Evolutionary conservation across 257 asterid species (phyloP).

Genomic region (Capsicum pubescens): DNA sequence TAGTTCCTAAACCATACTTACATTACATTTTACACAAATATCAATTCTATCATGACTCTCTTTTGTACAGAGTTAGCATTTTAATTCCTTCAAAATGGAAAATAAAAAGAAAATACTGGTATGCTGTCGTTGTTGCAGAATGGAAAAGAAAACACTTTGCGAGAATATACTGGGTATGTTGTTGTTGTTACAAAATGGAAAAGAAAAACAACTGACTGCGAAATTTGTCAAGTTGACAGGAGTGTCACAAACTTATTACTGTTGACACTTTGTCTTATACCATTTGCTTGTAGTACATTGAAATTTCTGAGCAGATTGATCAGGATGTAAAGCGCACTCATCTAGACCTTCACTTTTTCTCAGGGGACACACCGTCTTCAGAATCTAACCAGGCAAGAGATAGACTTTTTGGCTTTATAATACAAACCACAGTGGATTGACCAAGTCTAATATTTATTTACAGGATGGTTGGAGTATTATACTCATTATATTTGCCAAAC

Average conservation of each 20-base stretch:
- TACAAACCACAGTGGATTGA: not conserved
- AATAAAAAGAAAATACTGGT: too few species aligned
- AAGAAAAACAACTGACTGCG: not conserved
- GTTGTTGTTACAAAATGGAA: too few species aligned
- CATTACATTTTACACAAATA: too few species aligned
- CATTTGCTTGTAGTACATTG: conserved; percentile 62
- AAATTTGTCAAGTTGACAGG: not conserved
- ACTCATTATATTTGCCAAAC: conserved; percentile 80
- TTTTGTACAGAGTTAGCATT: too few species aligned
- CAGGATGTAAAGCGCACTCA: conserved; percentile 98
- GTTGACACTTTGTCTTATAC: conserved; percentile 20
- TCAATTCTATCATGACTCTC: too few species aligned
- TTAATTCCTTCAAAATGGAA: too few species aligned
- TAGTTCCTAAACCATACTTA: too few species aligned
- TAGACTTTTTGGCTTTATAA: conserved; percentile 25
- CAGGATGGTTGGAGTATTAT: conserved; percentile 82
- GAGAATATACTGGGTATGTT: too few species aligned
- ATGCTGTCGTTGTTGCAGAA: too few species aligned
- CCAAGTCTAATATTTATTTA: conserved; percentile 30
- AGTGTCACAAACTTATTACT: not conserved
- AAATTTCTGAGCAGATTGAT: conserved; percentile 88
- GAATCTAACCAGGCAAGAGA: conserved; percentile 73
- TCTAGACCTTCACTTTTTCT: conserved; percentile 93
- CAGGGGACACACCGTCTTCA: conserved; percentile 80
- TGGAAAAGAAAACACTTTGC: too few species aligned